Evolutionary conservation across 2,329 filamentous ascomycete species (phyloP).

Genomic region (Trichoderma aggressivum): DNA sequence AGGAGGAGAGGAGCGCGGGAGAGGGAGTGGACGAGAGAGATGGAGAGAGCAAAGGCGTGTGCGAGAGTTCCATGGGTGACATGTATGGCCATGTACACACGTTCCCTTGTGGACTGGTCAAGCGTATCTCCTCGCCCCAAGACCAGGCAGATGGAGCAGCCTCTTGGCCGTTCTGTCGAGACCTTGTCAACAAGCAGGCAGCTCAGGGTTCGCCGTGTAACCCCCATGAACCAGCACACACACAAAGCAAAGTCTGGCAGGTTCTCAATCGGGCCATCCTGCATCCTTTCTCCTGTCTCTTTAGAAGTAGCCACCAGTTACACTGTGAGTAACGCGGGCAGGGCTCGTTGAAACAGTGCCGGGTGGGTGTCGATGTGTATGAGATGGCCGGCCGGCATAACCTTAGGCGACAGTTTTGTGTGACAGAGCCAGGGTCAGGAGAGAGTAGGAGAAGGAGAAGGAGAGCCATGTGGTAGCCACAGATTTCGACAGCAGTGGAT

Average conservation of each 20-base stretch:
- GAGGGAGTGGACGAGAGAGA: neutral
- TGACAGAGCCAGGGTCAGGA: neutral
- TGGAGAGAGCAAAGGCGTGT: neutral
- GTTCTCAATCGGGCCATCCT: neutral
- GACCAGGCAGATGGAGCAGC: neutral
- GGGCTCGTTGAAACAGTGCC: conserved; percentile 18
- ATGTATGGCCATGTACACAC: conserved; percentile 16
- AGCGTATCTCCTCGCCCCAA: neutral
- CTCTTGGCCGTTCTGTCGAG: neutral
- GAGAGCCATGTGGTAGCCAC: neutral
- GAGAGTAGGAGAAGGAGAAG: neutral
- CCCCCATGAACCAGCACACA: neutral
- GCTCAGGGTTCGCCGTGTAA: neutral
- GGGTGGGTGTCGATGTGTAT: conserved; percentile 1
- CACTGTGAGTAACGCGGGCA: conserved; percentile 5
- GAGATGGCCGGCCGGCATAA: conserved; percentile 12
- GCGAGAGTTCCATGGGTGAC: conserved; percentile 16
- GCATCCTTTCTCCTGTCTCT: neutral
- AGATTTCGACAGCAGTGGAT: conserved; percentile 7
- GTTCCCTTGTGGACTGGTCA: conserved; percentile 16
- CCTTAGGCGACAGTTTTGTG: conserved; percentile 6
- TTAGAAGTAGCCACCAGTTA: conserved; percentile 8
- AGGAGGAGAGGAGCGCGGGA: conserved; percentile 4
- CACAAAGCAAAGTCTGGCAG: neutral
- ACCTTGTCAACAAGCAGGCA: conserved; percentile 4